Percentiles rank a stretch among this genome's conserved stretches.
These are phyloP conservation scores for Pilaira anomala DNA, from an alignment of 192 early-diverging fungal species.

Conservation along the genomic window DNA sequence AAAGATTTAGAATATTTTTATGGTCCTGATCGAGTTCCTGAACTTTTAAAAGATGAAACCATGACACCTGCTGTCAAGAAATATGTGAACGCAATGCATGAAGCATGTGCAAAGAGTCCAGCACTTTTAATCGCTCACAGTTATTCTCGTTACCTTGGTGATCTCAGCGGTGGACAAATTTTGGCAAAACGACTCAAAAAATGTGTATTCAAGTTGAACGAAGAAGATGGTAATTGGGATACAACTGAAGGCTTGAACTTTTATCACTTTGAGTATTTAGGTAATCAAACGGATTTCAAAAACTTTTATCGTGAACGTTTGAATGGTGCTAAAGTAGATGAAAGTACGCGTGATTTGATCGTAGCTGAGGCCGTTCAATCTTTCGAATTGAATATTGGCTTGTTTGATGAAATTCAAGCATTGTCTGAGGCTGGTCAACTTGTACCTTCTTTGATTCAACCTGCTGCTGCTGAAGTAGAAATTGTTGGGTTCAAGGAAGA, in stretches of 20 bases:
- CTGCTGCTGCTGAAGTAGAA: background rate
- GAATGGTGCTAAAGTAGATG: constrained; percentile 43
- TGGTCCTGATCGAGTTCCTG: constrained; percentile 32
- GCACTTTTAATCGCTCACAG: constrained; percentile 53
- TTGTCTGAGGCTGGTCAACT: constrained; percentile 24
- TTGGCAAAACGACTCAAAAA: constrained; percentile 51
- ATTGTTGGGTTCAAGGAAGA: background rate
- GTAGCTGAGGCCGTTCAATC: constrained; percentile 26
- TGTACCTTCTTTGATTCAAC: background rate
- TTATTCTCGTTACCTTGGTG: constrained; percentile 56
- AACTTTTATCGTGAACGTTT: constrained; percentile 44
- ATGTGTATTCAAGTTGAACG: constrained; percentile 39
- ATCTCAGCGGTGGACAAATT: constrained; percentile 54
- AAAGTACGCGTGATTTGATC: constrained; percentile 29
- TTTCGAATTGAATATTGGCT: constrained; percentile 34
- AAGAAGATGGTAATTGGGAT: constrained; percentile 39
- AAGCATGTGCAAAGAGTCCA: constrained; percentile 36
- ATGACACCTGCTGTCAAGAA: constrained; percentile 50
- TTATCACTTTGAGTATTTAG: constrained; percentile 49
- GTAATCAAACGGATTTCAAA: constrained; percentile 47
- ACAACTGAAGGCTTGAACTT: constrained; percentile 42
- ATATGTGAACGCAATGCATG: constrained; percentile 47
- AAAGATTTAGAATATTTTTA: constrained; percentile 50
- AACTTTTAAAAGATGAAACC: constrained; percentile 21
- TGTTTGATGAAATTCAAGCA: constrained; percentile 34